phyloP scores from a whole-genome alignment of 1,284 basidiomycete species.

The Chiua sp. region DNA sequence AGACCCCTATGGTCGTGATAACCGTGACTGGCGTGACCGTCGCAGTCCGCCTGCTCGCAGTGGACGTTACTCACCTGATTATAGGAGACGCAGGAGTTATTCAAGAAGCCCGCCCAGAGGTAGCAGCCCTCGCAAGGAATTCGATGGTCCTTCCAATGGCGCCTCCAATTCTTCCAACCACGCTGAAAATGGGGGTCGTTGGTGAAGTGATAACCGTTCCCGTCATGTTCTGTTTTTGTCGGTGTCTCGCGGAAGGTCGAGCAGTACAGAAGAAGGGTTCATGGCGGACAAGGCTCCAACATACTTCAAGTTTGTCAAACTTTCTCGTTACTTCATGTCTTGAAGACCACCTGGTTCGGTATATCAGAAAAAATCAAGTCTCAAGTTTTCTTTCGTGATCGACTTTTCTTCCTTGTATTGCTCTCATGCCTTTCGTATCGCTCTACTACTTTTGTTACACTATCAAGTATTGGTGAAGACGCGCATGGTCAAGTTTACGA shows the following conservation, averaged over 20 bases:
- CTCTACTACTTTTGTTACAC: constrained; percentile 46
- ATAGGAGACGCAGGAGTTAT: constrained; percentile 74
- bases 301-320: constrained; percentile 40
- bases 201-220: constrained; percentile 43
- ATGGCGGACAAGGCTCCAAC: constrained; percentile 38
- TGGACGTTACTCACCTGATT: constrained; percentile 75
- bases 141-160: constrained; percentile 44
- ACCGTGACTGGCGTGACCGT: constrained; percentile 62
- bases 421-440: constrained; percentile 42
- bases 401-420: constrained; percentile 43
- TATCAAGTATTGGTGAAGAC: constrained; percentile 47
- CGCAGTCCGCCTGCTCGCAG: constrained; percentile 71
- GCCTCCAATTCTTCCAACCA: constrained; percentile 38
- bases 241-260: constrained; percentile 37
- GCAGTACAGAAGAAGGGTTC: constrained; percentile 41
- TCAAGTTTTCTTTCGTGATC: constrained; percentile 48
- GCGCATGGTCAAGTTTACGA: constrained; percentile 42
- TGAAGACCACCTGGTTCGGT: constrained; percentile 43
- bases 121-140: constrained; percentile 71
- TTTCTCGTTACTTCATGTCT: constrained; percentile 43
- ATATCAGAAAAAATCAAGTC: constrained; percentile 51
- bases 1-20: constrained; percentile 61
- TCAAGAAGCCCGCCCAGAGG: constrained; percentile 80
- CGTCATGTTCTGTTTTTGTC: constrained; percentile 32
- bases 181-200: constrained; percentile 46